phyloP scores from a whole-genome alignment of 148 eudicot genomes.

The Chenopodium album region DNA sequence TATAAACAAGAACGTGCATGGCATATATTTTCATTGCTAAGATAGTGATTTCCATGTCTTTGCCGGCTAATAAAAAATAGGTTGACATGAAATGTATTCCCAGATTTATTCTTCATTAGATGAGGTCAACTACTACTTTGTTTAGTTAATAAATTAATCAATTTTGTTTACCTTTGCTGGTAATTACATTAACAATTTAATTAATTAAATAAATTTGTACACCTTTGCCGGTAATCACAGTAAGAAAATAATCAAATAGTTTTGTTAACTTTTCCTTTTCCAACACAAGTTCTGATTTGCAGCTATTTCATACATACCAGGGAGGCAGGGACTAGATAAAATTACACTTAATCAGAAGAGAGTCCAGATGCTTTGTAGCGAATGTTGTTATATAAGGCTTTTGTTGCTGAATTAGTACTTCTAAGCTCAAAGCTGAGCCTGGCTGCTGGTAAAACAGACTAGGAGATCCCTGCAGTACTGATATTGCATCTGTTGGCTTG shows the following conservation, averaged over 20 bases:
- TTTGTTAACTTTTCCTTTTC: background rate
- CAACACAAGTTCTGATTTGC: background rate
- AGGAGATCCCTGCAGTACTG: background rate
- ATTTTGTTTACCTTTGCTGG: background rate
- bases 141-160: too few relatives aligned
- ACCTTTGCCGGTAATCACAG: background rate
- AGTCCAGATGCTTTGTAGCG: background rate
- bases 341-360: background rate
- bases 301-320: background rate
- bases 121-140: background rate
- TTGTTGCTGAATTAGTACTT: background rate
- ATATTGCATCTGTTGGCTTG: background rate
- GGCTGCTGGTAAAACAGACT: background rate
- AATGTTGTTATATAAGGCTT: background rate
- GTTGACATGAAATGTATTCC: background rate
- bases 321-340: background rate
- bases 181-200: too few relatives aligned
- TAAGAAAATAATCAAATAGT: too few relatives aligned
- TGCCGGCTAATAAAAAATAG: slow-evolving; percentile 16
- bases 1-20: slow-evolving; percentile 21
- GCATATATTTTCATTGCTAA: background rate
- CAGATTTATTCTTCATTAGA: slow-evolving; percentile 8
- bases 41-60: slow-evolving; percentile 28
- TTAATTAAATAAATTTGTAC: background rate
- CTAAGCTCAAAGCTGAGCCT: background rate